Conservation (phyloP, 371 early-diverging fungal genomes). For the Amoeboaphelidium protococcarum region DNA sequence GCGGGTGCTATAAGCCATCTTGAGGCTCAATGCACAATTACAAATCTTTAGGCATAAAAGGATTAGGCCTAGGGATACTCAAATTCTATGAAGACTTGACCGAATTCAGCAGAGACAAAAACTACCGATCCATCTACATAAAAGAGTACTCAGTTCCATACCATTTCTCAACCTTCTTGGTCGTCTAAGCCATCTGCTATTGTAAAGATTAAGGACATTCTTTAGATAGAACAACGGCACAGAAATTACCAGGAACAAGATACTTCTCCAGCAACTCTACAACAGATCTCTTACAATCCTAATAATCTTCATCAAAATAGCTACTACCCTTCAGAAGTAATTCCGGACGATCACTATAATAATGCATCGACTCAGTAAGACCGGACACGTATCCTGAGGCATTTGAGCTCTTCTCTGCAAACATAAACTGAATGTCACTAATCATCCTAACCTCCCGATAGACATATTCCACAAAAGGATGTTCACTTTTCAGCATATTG, state of each 20-base stretch:
- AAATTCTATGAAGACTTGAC: too few species aligned
- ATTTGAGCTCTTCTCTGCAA: neutral
- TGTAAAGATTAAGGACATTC: neutral
- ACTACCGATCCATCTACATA: too few species aligned
- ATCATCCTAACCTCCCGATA: neutral
- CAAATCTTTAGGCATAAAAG: too few species aligned
- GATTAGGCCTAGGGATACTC: too few species aligned
- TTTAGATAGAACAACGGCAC: neutral
- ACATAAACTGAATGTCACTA: neutral
- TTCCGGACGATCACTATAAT: neutral
- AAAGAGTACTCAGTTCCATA: neutral
- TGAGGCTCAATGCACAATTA: neutral
- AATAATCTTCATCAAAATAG: too few species aligned
- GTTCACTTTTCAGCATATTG: slow-evolving; percentile 28
- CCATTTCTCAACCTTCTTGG: neutral
- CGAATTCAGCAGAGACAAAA: too few species aligned
- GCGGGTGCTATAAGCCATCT: neutral
- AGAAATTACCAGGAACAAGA: neutral
- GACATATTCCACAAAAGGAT: neutral
- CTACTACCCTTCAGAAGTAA: neutral
- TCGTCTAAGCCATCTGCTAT: neutral
- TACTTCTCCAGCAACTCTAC: neutral
- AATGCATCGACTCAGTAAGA: neutral
- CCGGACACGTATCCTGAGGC: neutral
- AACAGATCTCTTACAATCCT: neutral